These are phyloP conservation scores for Neostapfia colusana DNA, from an alignment of 176 grass and related monocot genomes.

Conservation along the genomic window DNA sequence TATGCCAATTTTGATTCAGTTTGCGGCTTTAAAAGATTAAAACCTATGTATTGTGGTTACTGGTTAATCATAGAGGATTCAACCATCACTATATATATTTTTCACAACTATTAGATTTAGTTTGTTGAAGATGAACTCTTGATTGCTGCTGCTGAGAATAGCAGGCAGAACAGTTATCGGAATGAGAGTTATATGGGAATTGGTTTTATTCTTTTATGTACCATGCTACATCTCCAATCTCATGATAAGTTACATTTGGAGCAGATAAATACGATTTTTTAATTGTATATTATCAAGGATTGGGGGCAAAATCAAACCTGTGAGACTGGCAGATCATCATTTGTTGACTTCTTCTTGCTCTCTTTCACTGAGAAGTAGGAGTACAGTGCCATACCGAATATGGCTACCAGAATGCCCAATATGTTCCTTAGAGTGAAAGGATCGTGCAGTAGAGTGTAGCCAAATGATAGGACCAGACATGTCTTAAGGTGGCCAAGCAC, in stretches of 20 bases:
- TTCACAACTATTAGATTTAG: background rate
- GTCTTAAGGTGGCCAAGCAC: slow-evolving; percentile 99
- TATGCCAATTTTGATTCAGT: slow-evolving; percentile 21
- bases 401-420: slow-evolving; percentile 84
- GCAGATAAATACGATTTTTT: background rate
- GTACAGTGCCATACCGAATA: slow-evolving; percentile 91
- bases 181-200: background rate
- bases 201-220: background rate
- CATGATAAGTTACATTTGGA: background rate
- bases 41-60: background rate
- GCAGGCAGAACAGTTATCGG: slow-evolving; percentile 2
- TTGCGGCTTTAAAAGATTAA: background rate
- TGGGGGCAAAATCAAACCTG: slow-evolving; percentile 60
- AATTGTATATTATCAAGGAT: slow-evolving; percentile 13
- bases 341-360: slow-evolving; percentile 86
- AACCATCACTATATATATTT: background rate
- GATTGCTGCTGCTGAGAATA: slow-evolving; percentile 19
- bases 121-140: slow-evolving; percentile 22
- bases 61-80: background rate
- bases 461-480: slow-evolving; percentile 94
- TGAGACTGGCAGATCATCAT: slow-evolving; percentile 71
- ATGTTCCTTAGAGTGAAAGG: slow-evolving; percentile 85
- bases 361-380: slow-evolving; percentile 88
- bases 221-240: background rate
- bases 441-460: slow-evolving; percentile 85